Evolutionary conservation across 441 rosid genomes (phyloP), one percentile per base, ranked within the genome.

Genomic region (Viola pubescens): DNA sequence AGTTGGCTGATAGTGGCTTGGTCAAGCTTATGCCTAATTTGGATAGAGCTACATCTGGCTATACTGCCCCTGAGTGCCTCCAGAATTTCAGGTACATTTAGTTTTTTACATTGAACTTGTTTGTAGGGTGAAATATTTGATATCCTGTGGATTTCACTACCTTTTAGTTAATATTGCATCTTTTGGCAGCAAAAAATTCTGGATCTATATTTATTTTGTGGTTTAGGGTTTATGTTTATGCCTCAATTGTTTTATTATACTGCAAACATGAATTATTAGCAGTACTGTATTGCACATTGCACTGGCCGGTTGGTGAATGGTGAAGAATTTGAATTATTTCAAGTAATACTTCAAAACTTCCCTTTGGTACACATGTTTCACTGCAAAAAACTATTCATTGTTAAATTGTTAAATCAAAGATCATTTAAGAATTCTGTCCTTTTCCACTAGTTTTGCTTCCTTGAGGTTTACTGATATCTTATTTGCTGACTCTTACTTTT

Each of bases 1-100:
- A 89, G 73, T 68, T 94, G 81, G 80, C 86, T 0, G 98, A 94
- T 75, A 82, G 78, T 52, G 95, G 94, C 4, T 78, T 89, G 74
- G 79, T 76, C 13, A 84, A 79, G 74, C 82, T 84, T 50, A 57
- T 81, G 73, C 89, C 96, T 7, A 66, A 73, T 79, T 72, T 77
- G 61, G 76, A 76, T 64, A 56, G 80, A 59, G 46, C 73, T 5
- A 55, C 76, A 1, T 79, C 91, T 47, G 80, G 81, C 53, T 89
- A 86, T 55, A 73, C 72, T 37, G 86, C 96, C 59, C 96, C 97
- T 0, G 97, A 94, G 73, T 86, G 85, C 74, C 78, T 80, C 48
- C 88, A 80, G 71, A 81, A 83, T 69, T 61, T 77, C 88, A 86
- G 98, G 98, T 89, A 78, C 48, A 3, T 66, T 8, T 7, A 50